Evolutionary conservation across 371 early-diverging fungal species (phyloP), one percentile per base, ranked within the genome.

Genomic region (Lichtheimia hyalospora): DNA sequence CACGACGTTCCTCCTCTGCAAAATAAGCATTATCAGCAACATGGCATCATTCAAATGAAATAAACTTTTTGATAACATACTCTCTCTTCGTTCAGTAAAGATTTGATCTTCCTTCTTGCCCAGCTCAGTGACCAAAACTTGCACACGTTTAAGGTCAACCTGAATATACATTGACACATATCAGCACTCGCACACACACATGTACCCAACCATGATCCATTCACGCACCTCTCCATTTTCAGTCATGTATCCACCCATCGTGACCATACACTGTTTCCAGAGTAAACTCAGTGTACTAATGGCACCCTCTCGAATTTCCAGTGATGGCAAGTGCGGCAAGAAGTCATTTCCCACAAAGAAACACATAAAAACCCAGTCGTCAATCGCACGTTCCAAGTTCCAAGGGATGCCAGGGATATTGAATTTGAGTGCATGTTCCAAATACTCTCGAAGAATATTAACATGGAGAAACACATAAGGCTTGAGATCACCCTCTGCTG

Each of bases 281-380:
- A 97, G 79, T 24, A 83, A 80, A 56, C 96, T 86, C 23, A 98
- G 77, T 21, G 85, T 83, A 65, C 97, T 97, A 58, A 99, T 90
- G 13, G 99, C 99, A 41, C 96, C 94, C 74, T 99, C 98, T 41
- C 94, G 86, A 49, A 99, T 98, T 67, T 99, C 98, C 53, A 99
- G 82, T 15, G 95, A 96, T 0, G 99, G 99, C 53, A 99, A 71
- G 71, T 98, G 98, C 4, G 99, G 99, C 63, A 99, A 78, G 81
- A 99, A 99, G 81, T 99, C 99, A 77, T 99, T 99, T 61, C 99
- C 99, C 24, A 98, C 97, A 81, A 99, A 96, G 84, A 99, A 99
- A 69, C 96, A 97, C 69, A 99, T 71, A 63, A 99, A 97, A 18
- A 99, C 92, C 97, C 97, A 99, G 76, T 99, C 99, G 64, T 98